Evolutionary conservation across 2,329 filamentous ascomycete species (phyloP), one percentile per base, ranked within the genome.

Genomic region (Xylariaceae sp.): DNA sequence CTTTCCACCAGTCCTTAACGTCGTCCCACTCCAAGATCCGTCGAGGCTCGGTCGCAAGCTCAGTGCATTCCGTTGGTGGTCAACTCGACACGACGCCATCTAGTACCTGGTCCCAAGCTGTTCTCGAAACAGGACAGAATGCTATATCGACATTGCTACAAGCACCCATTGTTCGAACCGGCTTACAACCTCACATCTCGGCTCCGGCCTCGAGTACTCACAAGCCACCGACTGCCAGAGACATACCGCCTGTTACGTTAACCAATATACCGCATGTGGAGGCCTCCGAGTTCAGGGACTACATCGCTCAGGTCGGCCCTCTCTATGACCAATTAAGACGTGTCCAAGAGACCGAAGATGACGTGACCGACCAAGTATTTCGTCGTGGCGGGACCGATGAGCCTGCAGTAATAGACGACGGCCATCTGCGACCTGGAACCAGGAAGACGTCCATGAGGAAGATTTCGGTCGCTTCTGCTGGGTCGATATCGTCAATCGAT

Each of bases 91-190:
- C 84, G 7, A 86, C 84, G 7, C 83, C 82, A 7, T 82, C 82
- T 1, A 78, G 70, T 67, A 80, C 73, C 73, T 79, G 82, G 78
- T 76, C 79, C 61, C 75, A 81, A 61, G 81, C 87, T 13, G 74
- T 84, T 11, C 74, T 80, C 42, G 92, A 96, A 74, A 84, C 86
- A n/a, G 86, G 88, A 9, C 89, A 92, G 68, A 97, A 96, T 82
- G 92, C 94, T 62, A 97, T 97, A 67, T 96, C 92, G 7, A 96
- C 91, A 1, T 82, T 97, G n/a, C 82, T 97, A 3, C 90, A 96
- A 70, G 88, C 91, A 34, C 90, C 93, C 2, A 96, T 96, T 66
- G 86, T 95, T 59, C 86, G 93, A 64, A 96, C 92, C 1, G 92
- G 93, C 58, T 82, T 96, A 53, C 80, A 92, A 57, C 89, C 92